Conservation (phyloP, 768 basidiomycete genomes). For the Kwoniella bestiolae region DNA sequence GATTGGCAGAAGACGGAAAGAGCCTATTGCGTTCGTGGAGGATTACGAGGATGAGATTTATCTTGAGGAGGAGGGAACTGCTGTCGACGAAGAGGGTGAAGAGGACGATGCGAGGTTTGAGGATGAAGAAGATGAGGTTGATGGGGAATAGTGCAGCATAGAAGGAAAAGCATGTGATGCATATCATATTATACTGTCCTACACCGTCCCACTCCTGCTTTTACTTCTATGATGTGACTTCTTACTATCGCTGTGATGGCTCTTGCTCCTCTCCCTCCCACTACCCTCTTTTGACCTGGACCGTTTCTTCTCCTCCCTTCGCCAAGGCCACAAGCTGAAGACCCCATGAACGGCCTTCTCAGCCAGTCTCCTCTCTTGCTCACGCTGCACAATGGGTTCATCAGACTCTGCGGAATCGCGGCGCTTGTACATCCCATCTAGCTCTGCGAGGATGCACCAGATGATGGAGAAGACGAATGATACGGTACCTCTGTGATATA, state of each 20-base stretch:
- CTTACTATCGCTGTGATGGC: background rate
- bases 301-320: background rate
- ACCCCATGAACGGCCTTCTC: slow-evolving; percentile 7
- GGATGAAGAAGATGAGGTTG: slow-evolving; percentile 10
- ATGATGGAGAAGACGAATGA: slow-evolving; percentile 6
- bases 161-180: background rate
- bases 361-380: slow-evolving; percentile 1
- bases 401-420: slow-evolving; percentile 3
- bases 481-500: slow-evolving; percentile 17
- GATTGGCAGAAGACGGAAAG: background rate
- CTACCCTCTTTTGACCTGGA: background rate
- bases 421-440: slow-evolving; percentile 4
- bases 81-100: slow-evolving; percentile 10
- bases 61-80: background rate
- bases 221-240: background rate
- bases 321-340: slow-evolving; percentile 10
- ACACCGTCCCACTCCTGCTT: background rate
- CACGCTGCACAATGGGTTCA: background rate
- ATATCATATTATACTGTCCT: background rate
- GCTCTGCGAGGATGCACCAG: slow-evolving; percentile 9
- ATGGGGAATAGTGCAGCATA: background rate
- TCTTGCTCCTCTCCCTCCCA: too few relatives aligned
- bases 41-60: background rate
- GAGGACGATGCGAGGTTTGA: background rate
- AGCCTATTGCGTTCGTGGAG: background rate